Evolutionary conservation across 2,329 filamentous ascomycete genomes (phyloP), one percentile per base, ranked within the genome.

Genomic region (Ramularia collo-cygni): DNA sequence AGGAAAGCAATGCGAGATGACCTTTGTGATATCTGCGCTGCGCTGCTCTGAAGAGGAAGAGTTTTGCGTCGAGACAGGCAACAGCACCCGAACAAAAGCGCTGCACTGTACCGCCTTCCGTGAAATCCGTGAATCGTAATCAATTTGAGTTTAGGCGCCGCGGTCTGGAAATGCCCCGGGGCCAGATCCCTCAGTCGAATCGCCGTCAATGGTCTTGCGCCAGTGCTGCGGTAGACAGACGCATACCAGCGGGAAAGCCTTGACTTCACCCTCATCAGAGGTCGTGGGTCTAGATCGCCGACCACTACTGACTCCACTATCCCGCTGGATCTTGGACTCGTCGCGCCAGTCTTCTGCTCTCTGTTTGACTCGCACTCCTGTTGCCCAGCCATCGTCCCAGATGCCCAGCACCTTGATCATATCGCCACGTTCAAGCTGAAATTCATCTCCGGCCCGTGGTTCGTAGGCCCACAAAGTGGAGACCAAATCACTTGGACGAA

Each of bases 371-470:
- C 93, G 74, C 40, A 95, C 76, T 55, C 92, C 92, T 1, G 92
- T 98, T 8, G 92, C 92, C 92, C 92, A 98, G 33, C 92, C 92
- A 61, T 98, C 92, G 57, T 98, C 92, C 92, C 92, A 98, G 52
- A 98, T 98, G 47, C 92, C 92, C 21, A 96, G 83, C 10, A 98
- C 82, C 68, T 95, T 96, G 57, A 98, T 75, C 89, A 98, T 95
- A 60, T 98, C 92, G 38, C 92, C 92, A 43, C 92, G 80, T 56
- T 96, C 92, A 27, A 98, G 72, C 28, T 86, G 74, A 58, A 96
- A 96, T 60, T 98, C 92, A 57, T 98, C 92, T 19, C 81, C 79
- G 4, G 92, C 92, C 24, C 92, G 84, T 24, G 92, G 90, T 55
- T 95, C 87, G 63, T 98, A 98, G 2, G 92, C 90, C 92, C 92